A percentile compares a stretch with the other conserved stretches of the same genome.
These are phyloP conservation scores for Dissophora ornata DNA, from an alignment of 192 early-diverging fungal genomes.

Conservation along the genomic window DNA sequence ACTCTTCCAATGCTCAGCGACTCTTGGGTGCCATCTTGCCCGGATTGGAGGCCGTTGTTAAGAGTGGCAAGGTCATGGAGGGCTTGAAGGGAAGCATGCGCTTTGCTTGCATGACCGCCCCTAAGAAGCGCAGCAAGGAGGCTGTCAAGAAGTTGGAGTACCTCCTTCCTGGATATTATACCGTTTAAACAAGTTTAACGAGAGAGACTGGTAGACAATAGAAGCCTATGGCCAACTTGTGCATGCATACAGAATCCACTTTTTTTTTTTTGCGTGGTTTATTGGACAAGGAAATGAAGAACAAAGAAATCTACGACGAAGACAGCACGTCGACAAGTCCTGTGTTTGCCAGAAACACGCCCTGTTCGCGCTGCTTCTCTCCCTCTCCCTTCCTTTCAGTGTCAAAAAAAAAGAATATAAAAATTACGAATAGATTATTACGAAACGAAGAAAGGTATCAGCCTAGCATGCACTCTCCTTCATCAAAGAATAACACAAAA, in stretches of 20 bases:
- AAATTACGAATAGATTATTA: no score
- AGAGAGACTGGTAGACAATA: background rate
- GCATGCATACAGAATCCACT: no score
- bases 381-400: no score
- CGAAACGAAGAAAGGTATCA: no score
- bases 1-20: conserved; percentile 84
- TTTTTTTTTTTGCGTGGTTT: no score
- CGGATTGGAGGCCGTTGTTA: conserved; percentile 72
- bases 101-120: conserved; percentile 86
- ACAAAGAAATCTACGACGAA: background rate
- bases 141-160: conserved; percentile 84
- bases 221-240: no score
- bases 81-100: conserved; percentile 85
- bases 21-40: conserved; percentile 84
- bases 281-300: conserved; percentile 6
- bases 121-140: conserved; percentile 76
- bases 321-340: background rate
- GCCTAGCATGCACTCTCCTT: no score
- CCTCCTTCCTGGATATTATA: conserved; percentile 84
- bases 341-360: background rate
- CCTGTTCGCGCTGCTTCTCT: no score
- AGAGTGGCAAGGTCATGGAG: conserved; percentile 62
- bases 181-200: conserved; percentile 14
- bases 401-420: no score
- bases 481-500: no score